These are phyloP conservation scores for Xylaria castorea DNA, from an alignment of 495 filamentous ascomycete genomes.

Conservation along the genomic window DNA sequence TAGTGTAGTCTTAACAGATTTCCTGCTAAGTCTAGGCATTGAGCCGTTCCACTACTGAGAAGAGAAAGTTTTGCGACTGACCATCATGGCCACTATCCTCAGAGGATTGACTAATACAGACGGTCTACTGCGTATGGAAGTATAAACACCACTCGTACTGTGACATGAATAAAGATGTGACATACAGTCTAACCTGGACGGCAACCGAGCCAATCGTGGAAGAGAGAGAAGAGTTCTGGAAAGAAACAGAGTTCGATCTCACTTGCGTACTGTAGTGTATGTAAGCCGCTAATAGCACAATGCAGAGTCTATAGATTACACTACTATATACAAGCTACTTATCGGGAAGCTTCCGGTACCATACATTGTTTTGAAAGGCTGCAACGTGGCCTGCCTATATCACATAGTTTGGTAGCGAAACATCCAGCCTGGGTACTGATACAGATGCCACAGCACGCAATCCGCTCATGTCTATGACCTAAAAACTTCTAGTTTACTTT, in stretches of 20 bases:
- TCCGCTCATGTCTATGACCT: not conserved
- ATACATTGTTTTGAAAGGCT: conserved; percentile 20
- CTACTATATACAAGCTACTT: conserved; percentile 6
- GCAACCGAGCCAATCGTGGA: not conserved
- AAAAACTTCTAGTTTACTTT: not conserved
- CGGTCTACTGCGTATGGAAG: too few species aligned
- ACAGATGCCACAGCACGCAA: conserved; percentile 3
- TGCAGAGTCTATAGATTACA: conserved; percentile 6
- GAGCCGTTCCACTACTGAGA: not conserved
- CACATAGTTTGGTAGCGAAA: conserved; percentile 9
- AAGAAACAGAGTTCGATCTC: conserved; percentile 12
- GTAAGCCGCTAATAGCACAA: conserved; percentile 5
- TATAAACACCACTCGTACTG: not conserved
- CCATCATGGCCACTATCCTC: not conserved
- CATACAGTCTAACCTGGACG: not conserved
- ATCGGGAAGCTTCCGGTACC: conserved; percentile 32
- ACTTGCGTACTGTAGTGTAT: not conserved
- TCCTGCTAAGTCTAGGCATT: conserved; percentile 5
- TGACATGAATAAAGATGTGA: not conserved
- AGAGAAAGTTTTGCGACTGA: not conserved
- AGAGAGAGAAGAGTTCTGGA: conserved; percentile 16
- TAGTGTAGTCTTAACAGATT: not conserved
- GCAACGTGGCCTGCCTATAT: conserved; percentile 27
- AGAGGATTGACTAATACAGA: not conserved
- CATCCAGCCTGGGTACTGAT: conserved; percentile 9